phyloP scores from a whole-genome alignment of 768 basidiomycete species.

The Lyophyllum decastes region DNA sequence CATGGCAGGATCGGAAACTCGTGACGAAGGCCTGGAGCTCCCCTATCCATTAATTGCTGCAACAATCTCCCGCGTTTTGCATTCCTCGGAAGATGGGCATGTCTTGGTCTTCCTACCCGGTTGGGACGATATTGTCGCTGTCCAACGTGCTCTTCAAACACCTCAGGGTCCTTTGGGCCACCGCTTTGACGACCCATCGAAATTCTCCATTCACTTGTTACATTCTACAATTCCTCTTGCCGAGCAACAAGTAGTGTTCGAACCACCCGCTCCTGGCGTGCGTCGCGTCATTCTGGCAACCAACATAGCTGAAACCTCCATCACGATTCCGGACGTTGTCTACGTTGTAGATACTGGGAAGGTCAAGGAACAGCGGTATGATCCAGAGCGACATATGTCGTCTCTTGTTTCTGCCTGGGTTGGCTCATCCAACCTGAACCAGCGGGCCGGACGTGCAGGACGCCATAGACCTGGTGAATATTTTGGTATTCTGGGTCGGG shows the following conservation, averaged over 20 bases:
- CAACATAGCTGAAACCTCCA: conserved; percentile 93
- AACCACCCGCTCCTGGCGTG: conserved; percentile 73
- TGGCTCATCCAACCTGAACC: conserved; percentile 86
- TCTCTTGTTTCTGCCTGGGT: conserved; percentile 91
- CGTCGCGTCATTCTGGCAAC: conserved; percentile 91
- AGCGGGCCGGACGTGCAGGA: conserved; percentile 90
- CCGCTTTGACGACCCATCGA: conserved; percentile 57
- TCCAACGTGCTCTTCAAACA: conserved; percentile 63
- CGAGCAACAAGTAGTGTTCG: conserved; percentile 90
- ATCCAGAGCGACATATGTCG: conserved; percentile 86
- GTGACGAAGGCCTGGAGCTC: conserved; percentile 67
- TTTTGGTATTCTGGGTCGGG: conserved; percentile 75
- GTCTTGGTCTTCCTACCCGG: conserved; percentile 92
- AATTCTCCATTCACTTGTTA: conserved; percentile 75
- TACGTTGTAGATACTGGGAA: conserved; percentile 91
- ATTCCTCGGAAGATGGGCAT: conserved; percentile 77
- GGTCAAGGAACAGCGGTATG: conserved; percentile 87
- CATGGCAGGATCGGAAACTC: conserved; percentile 14
- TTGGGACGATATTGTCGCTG: conserved; percentile 84
- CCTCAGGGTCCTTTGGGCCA: conserved; percentile 52
- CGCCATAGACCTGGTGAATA: conserved; percentile 91
- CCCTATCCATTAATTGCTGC: conserved; percentile 83
- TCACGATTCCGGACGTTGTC: conserved; percentile 94
- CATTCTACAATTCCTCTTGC: conserved; percentile 88
- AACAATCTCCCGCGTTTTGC: conserved; percentile 76